Evolutionary conservation across 495 filamentous ascomycete species (phyloP), one percentile per base, ranked within the genome.

Genomic region (Bacidia gigantensis): DNA sequence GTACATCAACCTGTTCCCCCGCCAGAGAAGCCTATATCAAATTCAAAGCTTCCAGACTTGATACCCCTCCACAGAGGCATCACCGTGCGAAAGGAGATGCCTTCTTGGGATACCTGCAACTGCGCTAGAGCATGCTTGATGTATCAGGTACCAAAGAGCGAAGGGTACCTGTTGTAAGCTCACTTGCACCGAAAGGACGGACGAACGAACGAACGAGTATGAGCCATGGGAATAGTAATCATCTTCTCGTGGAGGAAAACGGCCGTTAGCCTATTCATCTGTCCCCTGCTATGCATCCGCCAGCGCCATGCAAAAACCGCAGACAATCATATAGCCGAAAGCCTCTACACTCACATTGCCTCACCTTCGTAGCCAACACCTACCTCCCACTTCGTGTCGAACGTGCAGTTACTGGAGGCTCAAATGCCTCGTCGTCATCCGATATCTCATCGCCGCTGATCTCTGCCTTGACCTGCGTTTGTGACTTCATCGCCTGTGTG

Each of bases 381-480:
- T 32, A 63, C 25, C 59, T 40, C 39, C 55, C 57, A 29, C 54
- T 57, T 41, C 56, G 51, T 17, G 51, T 49, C 17, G 53, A 29
- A 23, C 60, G 58, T 41, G 63, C 57, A 21, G 58, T 45, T 26
- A 69, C 62, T 48, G 72, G 66, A 23, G 74, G 71, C 65, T 92
- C 87, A 67, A 93, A 92, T 0, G 84, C 87, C 69, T 95, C 88
- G 51, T 85, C 77, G 25, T 79, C 78, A 38, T 83, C 82, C 1
- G 77, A 81, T 3, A 87, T 86, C 52, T 84, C 76, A 56, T 79
- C 84, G 58, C 88, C 86, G 57, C 70, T 72, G 40, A 69, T 53
- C 21, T 65, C 61, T 57, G 68, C 11, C 69, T 64, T 41, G 67
- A 65, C 48, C 68, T 65, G 67, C 68, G 64, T 60, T 63, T 66